A percentile compares a stretch with the other conserved stretches of the same genome.
Evolutionary conservation across 768 basidiomycete genomes (phyloP).

Genomic region (Aureoboletus auriporus): DNA sequence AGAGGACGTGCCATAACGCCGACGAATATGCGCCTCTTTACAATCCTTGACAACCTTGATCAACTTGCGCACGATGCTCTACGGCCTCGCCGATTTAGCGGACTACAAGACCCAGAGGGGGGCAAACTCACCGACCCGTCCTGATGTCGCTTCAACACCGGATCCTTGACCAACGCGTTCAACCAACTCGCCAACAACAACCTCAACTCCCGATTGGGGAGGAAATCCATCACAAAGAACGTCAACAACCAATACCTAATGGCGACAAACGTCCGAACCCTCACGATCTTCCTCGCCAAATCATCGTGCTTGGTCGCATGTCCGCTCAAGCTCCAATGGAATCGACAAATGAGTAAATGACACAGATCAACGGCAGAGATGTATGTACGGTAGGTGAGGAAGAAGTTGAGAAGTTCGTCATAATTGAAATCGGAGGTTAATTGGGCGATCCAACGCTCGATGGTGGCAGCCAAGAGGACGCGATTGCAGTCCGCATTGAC

Average conservation of each 20-base stretch:
- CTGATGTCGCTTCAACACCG: constrained; percentile 57
- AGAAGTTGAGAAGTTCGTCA: constrained; percentile 85
- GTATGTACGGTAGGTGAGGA: constrained; percentile 89
- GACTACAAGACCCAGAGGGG: background rate
- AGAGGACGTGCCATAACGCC: constrained; percentile 27
- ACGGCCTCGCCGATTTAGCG: constrained; percentile 6
- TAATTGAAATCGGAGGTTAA: constrained; percentile 83
- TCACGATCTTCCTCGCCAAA: constrained; percentile 68
- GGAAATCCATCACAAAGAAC: constrained; percentile 86
- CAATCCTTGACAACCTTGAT: constrained; percentile 83
- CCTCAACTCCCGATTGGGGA: constrained; percentile 75
- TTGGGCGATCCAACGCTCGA: constrained; percentile 92
- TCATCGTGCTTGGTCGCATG: constrained; percentile 50
- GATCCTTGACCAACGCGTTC: constrained; percentile 71
- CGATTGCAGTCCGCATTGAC: constrained; percentile 22
- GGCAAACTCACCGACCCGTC: constrained; percentile 62
- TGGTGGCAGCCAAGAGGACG: constrained; percentile 82
- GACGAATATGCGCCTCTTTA: constrained; percentile 59
- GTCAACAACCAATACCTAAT: constrained; percentile 89
- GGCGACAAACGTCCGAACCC: constrained; percentile 86
- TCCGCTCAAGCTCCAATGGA: constrained; percentile 75
- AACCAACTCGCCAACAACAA: constrained; percentile 73
- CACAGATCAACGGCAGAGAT: constrained; percentile 75
- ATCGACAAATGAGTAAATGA: constrained; percentile 78
- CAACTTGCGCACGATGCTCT: constrained; percentile 80